Percentiles rank a stretch among this genome's conserved stretches.
Evolutionary conservation across 495 filamentous ascomycete species (phyloP).

Genomic region (Xanthoparmelia taractica): DNA sequence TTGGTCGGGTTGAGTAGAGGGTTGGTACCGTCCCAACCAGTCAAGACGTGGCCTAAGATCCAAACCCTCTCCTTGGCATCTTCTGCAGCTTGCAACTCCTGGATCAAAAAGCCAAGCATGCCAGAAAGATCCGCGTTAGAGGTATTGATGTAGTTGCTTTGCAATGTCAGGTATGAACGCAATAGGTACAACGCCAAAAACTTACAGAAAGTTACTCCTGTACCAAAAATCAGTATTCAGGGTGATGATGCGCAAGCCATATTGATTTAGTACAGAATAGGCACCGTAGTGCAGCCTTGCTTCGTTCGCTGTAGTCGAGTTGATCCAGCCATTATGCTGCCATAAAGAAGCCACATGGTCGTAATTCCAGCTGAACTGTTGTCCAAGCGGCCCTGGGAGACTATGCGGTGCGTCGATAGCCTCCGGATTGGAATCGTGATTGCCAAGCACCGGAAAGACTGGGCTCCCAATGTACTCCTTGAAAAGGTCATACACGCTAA

Average conservation of each 20-base stretch:
- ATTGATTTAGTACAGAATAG: conserved; percentile 44
- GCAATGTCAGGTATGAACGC: conserved; percentile 11
- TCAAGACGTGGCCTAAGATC: conserved; percentile 48
- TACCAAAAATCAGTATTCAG: conserved; percentile 45
- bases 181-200: not conserved
- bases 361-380: conserved; percentile 52
- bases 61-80: conserved; percentile 45
- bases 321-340: conserved; percentile 47
- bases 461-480: conserved; percentile 49
- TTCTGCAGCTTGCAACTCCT: conserved; percentile 47
- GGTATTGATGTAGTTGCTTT: conserved; percentile 39
- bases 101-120: conserved; percentile 43
- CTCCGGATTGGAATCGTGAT: conserved; percentile 49
- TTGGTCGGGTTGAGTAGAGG: conserved; percentile 44
- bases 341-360: conserved; percentile 45
- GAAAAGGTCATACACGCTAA: conserved; percentile 45
- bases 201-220: conserved; percentile 27
- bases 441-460: conserved; percentile 46
- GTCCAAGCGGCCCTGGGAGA: conserved; percentile 44
- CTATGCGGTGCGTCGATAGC: conserved; percentile 44
- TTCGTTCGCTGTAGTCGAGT: conserved; percentile 33
- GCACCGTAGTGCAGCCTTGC: conserved; percentile 44
- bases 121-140: conserved; percentile 45
- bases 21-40: conserved; percentile 46
- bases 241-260: conserved; percentile 44